Base-by-base conservation (phyloP, 305 asterid genomes). In the Fraxinus velutina region DNA sequence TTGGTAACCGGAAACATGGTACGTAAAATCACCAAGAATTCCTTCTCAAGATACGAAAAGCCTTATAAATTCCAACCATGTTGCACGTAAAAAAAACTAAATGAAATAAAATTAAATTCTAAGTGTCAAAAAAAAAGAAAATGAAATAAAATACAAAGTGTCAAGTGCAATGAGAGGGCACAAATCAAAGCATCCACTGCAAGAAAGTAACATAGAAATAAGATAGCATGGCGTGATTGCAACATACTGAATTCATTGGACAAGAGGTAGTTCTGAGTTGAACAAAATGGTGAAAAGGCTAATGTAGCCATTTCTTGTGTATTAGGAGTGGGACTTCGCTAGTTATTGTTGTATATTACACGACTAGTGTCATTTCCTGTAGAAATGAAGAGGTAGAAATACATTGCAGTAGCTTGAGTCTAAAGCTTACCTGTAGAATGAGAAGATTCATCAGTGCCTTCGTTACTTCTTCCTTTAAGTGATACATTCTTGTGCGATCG, bases 401-500 rank as follows among this genome's bases (percentile, higher is more conserved):
- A 57, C 29, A 57, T 0, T 24, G 73, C 37, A 66, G 36, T 27
- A 66, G 36, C 21, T 70, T 5, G 24, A 15, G 12, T 5, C 44
- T 70, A 62, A 34, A 64, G 42, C 74, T 86, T 86, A 95, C 99
- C 97, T 84, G 96, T 82, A 60, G 91, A 88, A 84, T 86, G 81
- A 68, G 89, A 36, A 82, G 92, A 88, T 82, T 84, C 92, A 39
- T 86, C 94, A 81, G 76, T 62, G 70, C 85, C 84, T 15, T 86
- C 91, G 60, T 88, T 68, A 78, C 80, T 81, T 68, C 90, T 73
- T 22, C 97, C 94, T 82, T 81, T 83, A 68, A 90, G 86, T 15
- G 95, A 91, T 50, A 95, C 91, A 83, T 83, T 88, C 81, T 73
- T 90, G 90, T 95, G 97, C 8, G 96, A 85, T 57, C 79, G 89